A percentile compares a stretch with the other conserved stretches of the same genome.
Evolutionary conservation across 2,329 filamentous ascomycete species (phyloP).

Genomic region (Hansfordia pulvinata): DNA sequence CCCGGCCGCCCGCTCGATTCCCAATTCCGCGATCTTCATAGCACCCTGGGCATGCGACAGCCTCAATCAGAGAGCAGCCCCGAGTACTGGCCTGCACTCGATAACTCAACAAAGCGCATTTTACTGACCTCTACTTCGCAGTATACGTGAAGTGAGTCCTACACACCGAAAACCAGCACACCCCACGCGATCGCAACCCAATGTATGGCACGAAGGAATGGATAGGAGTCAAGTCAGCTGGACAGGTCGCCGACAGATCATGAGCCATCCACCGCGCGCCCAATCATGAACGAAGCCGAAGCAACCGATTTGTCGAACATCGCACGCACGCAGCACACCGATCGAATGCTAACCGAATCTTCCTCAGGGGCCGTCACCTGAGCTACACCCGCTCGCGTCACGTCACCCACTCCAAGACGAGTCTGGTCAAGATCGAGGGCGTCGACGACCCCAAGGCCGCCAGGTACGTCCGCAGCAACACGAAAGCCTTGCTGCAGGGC

Average conservation of each 20-base stretch:
- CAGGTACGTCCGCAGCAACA: slow-evolving; percentile 43
- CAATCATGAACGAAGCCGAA: slow-evolving; percentile 1
- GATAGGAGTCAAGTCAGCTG: too few species aligned
- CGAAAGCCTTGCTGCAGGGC: neutral
- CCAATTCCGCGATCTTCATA: too few species aligned
- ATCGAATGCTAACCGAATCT: slow-evolving; percentile 10
- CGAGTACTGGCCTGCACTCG: too few species aligned
- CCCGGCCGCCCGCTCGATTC: too few species aligned
- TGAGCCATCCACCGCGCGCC: too few species aligned
- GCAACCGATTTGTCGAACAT: slow-evolving; percentile 1
- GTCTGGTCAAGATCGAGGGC: slow-evolving; percentile 97
- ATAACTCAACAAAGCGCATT: too few species aligned
- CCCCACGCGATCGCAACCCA: neutral
- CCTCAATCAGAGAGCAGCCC: too few species aligned
- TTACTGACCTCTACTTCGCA: slow-evolving; percentile 30
- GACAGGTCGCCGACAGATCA: too few species aligned
- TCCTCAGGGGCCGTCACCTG: slow-evolving; percentile 82
- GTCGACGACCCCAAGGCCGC: slow-evolving; percentile 83
- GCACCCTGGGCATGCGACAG: too few species aligned
- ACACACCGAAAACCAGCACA: slow-evolving; percentile 1
- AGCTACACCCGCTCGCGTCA: slow-evolving; percentile 95
- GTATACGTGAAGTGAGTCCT: slow-evolving; percentile 92
- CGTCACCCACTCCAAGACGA: slow-evolving; percentile 78
- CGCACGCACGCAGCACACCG: too few species aligned
- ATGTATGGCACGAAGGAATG: too few species aligned